Evolutionary conservation across 2,329 filamentous ascomycete genomes (phyloP), one percentile per base, ranked within the genome.

Genomic region (Elsinoe fawcettii): DNA sequence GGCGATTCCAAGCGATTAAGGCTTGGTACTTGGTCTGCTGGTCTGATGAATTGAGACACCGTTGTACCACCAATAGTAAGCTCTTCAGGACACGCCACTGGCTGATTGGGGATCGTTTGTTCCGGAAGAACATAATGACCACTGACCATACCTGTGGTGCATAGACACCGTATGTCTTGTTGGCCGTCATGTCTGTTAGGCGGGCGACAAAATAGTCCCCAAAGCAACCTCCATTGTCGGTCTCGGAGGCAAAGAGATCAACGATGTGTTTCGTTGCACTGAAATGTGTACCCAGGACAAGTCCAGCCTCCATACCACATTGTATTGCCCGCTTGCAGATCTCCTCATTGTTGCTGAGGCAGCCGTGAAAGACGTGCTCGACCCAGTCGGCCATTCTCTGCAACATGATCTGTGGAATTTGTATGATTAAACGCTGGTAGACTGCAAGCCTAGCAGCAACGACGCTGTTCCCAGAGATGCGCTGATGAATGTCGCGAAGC

Each of bases 121-220:
- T 76, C 55, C 87, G 83, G 49, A 96, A 75, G 57, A 96, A 83
- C 1, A 96, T 78, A 5, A 92, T 82, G 2, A 95, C 76, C 34
- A 90, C 81, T 59, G 87, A 87, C 92, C 92, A 97, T 20, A 97
- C 88, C 62, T 90, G 87, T 5, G 93, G 91, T 0, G 95, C 90
- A 37, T 82, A 77, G 0, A 77, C 70, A 8, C 81, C 82, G 20
- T 82, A 79, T 11, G 83, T 80, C 61, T 83, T 80, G 23, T 74
- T 72, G 4, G 74, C 66, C 62, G 86, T 77, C 84, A 93, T 88
- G 9, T 77, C 75, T 57, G 80, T 80, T 55, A 97, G 75, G 30
- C 82, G 80, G 18, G 80, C 76, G 39, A 82, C 80, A 63, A 92
- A 84, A 64, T 84, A 85, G 8, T 86, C 80, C 36, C 85, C 83